Base-by-base conservation (phyloP, 305 asterid species). In the Rubia tinctorum region DNA sequence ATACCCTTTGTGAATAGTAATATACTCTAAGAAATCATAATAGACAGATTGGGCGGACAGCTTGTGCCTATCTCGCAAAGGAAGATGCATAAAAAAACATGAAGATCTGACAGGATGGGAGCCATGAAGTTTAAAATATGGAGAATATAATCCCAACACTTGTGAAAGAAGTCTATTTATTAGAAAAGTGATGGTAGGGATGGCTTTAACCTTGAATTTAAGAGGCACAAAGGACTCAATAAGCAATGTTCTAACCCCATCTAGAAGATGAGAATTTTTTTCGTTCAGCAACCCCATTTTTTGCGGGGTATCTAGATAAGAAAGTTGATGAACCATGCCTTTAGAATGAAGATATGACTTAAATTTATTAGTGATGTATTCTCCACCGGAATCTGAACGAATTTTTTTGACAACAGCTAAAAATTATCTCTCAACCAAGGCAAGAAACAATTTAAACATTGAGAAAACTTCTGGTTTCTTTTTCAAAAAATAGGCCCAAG, bases 211-310 rank as follows among this genome's bases (percentile, higher is more conserved):
- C 60, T 0, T 15, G 8, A 55, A 18, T 3, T 55, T 55, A 15
- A 8, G 23, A 55, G 60, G 23, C 3, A 17, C 25, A 18, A 0
- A 55, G 2, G 45, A 61, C 18, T 23, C 43, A 61, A 61, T 14
- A 8, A 27, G 17, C 2, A 61, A 14, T 7, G 42, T 27, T 23
- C 40, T 4, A 23, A 37, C 43, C 6, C 25, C 34, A 23, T 61
- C 43, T 7, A 61, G 10, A 61, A 61, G 40, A 61, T 61, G 66
- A 27, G 18, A 18, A 10, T 61, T 61, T 25, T 61, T 61, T 4
- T 17, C n/a, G 42, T 61, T 25, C 66, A 11, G 14, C 66, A 23
- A 27, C 66, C 66, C 66, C n/a, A 61, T 61, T 61, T 61, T 61
- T 23, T 61, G 40, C 0, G 43, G 43, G 5, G 66, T n/a, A n/a